Evolutionary conservation across 192 early-diverging fungal genomes (phyloP).

Genomic region (Neocallimastix lanati): DNA sequence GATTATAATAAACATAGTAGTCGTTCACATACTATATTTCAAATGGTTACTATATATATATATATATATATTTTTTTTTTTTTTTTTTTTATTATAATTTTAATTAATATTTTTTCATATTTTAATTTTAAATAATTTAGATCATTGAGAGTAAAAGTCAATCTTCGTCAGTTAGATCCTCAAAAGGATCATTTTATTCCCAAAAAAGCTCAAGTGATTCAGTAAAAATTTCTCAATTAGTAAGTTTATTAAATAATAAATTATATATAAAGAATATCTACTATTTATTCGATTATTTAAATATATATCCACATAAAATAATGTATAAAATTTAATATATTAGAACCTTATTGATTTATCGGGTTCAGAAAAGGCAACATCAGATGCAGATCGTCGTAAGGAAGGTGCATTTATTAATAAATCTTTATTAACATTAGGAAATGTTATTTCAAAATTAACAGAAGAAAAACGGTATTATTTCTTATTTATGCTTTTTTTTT

Average conservation of each 20-base stretch:
- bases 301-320: too few relatives aligned
- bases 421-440: slow-evolving; percentile 70
- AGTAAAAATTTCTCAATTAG: neutral
- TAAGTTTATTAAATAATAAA: neutral
- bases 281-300: too few relatives aligned
- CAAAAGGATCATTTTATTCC: slow-evolving; percentile 5
- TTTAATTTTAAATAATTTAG: slow-evolving; percentile 9
- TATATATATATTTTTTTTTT: neutral
- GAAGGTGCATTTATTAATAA: slow-evolving; percentile 97
- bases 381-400: slow-evolving; percentile 69
- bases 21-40: slow-evolving; percentile 90
- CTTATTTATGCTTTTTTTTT: neutral
- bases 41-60: slow-evolving; percentile 36
- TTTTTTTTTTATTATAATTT: too few relatives aligned
- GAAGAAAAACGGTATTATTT: slow-evolving; percentile 21
- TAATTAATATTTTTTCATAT: neutral
- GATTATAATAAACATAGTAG: slow-evolving; percentile 83
- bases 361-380: slow-evolving; percentile 81
- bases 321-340: slow-evolving; percentile 15
- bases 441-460: slow-evolving; percentile 80
- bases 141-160: slow-evolving; percentile 63
- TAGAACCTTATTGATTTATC: slow-evolving; percentile 90
- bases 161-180: slow-evolving; percentile 1
- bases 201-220: slow-evolving; percentile 1
- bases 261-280: too few relatives aligned